Percentiles rank a stretch among this genome's conserved stretches.
phyloP scores from a whole-genome alignment of 1,284 basidiomycete species.

The Microbotryum intermedium region DNA sequence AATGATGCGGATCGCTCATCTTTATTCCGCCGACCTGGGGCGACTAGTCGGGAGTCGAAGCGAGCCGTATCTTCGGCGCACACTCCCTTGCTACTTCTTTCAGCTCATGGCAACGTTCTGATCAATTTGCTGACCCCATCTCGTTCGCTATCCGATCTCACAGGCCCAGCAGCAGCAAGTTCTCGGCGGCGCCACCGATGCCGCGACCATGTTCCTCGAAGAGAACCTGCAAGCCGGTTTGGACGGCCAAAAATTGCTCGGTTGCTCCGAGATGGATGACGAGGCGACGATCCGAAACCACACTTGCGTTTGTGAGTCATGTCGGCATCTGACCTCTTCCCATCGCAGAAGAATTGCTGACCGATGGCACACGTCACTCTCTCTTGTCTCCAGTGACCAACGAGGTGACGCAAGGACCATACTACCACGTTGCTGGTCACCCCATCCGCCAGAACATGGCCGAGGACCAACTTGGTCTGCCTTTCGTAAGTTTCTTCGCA shows the following conservation, averaged over 20 bases:
- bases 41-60: neutral
- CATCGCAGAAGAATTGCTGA: no score
- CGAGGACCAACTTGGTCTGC: slow-evolving; percentile 48
- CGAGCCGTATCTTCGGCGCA: neutral
- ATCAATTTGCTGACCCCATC: neutral
- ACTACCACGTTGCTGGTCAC: slow-evolving; percentile 45
- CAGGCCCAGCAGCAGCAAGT: slow-evolving; percentile 25
- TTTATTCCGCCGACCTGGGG: no score
- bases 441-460: slow-evolving; percentile 48
- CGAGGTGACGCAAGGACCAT: slow-evolving; percentile 44
- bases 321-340: neutral
- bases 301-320: slow-evolving; percentile 35
- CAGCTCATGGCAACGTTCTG: neutral
- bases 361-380: neutral
- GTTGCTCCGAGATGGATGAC: slow-evolving; percentile 35
- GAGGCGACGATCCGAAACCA: slow-evolving; percentile 38
- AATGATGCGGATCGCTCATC: no score
- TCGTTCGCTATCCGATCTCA: neutral
- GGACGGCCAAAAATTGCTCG: slow-evolving; percentile 32
- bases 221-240: slow-evolving; percentile 24
- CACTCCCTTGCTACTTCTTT: no score
- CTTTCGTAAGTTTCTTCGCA: slow-evolving; percentile 37
- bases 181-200: slow-evolving; percentile 34
- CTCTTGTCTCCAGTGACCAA: slow-evolving; percentile 33
- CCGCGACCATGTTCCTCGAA: slow-evolving; percentile 38